phyloP scores from a whole-genome alignment of 2,329 filamentous ascomycete species.

The Xylaria sp. region DNA sequence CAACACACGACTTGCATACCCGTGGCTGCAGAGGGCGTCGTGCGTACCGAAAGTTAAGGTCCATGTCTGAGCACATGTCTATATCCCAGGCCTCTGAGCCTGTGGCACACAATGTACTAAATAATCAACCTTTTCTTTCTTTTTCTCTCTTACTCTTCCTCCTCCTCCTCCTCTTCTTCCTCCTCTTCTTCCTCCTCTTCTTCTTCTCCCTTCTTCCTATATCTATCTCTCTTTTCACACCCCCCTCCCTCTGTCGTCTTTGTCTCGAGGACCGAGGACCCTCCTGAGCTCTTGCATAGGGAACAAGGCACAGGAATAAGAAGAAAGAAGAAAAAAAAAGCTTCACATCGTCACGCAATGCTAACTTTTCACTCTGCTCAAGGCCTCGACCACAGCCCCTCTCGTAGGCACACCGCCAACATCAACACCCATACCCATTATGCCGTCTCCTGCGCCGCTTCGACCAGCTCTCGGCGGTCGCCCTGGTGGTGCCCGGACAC shows the following conservation, averaged over 20 bases:
- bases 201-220: conserved; percentile 11
- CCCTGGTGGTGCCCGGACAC: conserved; percentile 71
- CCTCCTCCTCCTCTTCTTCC: no score
- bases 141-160: not conserved
- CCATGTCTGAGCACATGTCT: conserved; percentile 49
- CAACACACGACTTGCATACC: conserved; percentile 38
- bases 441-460: conserved; percentile 83
- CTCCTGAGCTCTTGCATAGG: not conserved
- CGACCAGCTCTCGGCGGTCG: conserved; percentile 81
- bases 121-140: not conserved
- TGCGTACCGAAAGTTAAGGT: conserved; percentile 30
- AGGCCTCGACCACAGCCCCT: conserved; percentile 44
- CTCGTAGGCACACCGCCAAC: conserved; percentile 43
- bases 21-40: conserved; percentile 43
- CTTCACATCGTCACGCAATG: conserved; percentile 41
- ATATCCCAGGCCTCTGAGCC: conserved; percentile 44
- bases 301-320: not conserved
- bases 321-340: conserved; percentile 10
- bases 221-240: conserved; percentile 9
- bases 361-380: conserved; percentile 45
- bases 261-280: not conserved
- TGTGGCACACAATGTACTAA: conserved; percentile 48
- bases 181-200: no score
- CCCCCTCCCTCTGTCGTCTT: conserved; percentile 11
- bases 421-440: conserved; percentile 61